Percentiles rank a stretch among this genome's conserved stretches.
Evolutionary conservation across 176 grass and related monocot genomes (phyloP).

Genomic region (Oryza coarctata): DNA sequence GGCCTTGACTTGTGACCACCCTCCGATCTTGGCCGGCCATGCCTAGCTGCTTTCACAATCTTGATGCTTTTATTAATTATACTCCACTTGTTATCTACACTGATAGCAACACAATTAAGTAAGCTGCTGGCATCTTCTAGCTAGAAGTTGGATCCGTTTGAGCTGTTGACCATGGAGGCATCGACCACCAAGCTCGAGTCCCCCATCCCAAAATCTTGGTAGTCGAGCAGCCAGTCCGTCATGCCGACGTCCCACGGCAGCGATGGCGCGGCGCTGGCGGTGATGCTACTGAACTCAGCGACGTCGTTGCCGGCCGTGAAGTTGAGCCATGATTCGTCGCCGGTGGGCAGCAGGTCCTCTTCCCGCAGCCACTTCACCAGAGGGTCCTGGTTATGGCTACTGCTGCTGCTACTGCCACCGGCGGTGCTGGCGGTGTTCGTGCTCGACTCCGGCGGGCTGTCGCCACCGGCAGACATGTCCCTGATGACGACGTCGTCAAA

Average conservation of each 20-base stretch:
- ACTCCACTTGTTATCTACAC: slow-evolving; percentile 31
- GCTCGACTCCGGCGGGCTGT: slow-evolving; percentile 47
- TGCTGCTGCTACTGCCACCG: slow-evolving; percentile 2
- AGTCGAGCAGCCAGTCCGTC: slow-evolving; percentile 83
- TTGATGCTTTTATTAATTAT: slow-evolving; percentile 26
- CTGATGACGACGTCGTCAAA: background rate
- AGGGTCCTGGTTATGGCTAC: slow-evolving; percentile 42
- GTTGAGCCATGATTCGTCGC: slow-evolving; percentile 58
- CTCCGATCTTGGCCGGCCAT: slow-evolving; percentile 2
- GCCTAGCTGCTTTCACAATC: background rate
- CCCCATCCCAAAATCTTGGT: slow-evolving; percentile 54
- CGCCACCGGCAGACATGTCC: background rate
- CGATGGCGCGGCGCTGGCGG: background rate
- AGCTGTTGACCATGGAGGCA: slow-evolving; percentile 44
- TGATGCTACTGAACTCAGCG: slow-evolving; percentile 45
- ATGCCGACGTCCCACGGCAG: slow-evolving; percentile 48
- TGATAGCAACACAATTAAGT: slow-evolving; percentile 23
- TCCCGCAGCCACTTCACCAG: slow-evolving; percentile 64
- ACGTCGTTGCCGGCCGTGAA: slow-evolving; percentile 15
- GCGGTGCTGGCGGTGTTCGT: slow-evolving; percentile 24
- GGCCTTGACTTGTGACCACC: background rate
- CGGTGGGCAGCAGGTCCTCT: slow-evolving; percentile 49
- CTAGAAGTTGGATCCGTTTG: slow-evolving; percentile 46
- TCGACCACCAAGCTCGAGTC: slow-evolving; percentile 32
- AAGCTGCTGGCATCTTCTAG: slow-evolving; percentile 36